Evolutionary conservation across 2,329 filamentous ascomycete species (phyloP).

Genomic region (Arthrobotrys sphaeroides): DNA sequence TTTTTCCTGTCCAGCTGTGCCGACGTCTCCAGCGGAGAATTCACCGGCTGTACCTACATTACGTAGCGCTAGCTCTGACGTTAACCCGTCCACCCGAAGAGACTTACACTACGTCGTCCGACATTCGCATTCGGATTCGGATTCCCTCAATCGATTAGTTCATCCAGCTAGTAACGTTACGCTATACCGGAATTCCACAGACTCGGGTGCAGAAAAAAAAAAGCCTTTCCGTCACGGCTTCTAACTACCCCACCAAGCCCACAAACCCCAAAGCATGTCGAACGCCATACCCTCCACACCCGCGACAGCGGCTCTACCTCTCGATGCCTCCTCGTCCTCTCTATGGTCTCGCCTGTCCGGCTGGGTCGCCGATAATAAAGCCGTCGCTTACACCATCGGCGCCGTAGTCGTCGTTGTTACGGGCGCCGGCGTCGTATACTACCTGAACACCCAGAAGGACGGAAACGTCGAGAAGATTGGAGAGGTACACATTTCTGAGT

Average conservation of each 20-base stretch:
- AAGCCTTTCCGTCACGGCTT: constrained; percentile 15
- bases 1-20: background rate
- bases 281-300: constrained; percentile 45
- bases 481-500: constrained; percentile 60
- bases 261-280: constrained; percentile 32
- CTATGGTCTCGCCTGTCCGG: constrained; percentile 88
- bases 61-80: constrained; percentile 38
- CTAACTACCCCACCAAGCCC: constrained; percentile 45
- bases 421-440: constrained; percentile 91
- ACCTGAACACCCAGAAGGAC: constrained; percentile 67
- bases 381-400: constrained; percentile 92
- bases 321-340: constrained; percentile 64
- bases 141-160: background rate
- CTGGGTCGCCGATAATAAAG: constrained; percentile 96
- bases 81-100: background rate
- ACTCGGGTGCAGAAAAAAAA: constrained; percentile 1
- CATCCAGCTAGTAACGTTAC: background rate
- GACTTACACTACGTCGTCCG: background rate
- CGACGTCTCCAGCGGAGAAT: background rate
- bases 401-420: constrained; percentile 92
- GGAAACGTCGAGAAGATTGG: constrained; percentile 60
- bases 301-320: constrained; percentile 61
- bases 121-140: background rate
- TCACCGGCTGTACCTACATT: constrained; percentile 15
- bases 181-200: background rate